Percentiles rank a stretch among this genome's conserved stretches.
Evolutionary conservation across 352 stramenopile genomes (phyloP).

Genomic region (Globisporangium paddicum): DNA sequence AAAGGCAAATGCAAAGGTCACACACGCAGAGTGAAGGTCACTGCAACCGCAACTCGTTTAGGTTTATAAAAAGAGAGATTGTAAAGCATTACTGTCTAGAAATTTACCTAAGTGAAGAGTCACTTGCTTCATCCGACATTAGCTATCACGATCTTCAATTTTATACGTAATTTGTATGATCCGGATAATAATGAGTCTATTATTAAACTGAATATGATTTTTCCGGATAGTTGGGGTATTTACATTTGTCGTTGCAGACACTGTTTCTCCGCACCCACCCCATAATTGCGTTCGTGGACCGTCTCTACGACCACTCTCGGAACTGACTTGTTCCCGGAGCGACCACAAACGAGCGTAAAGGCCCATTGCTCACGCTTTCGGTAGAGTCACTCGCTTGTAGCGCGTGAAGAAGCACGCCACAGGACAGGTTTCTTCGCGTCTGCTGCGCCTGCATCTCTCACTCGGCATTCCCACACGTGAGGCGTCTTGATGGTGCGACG

Average conservation of each 20-base stretch:
- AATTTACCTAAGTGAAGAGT: not conserved
- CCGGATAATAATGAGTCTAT: too few species aligned
- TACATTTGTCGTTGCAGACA: too few species aligned
- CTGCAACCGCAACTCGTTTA: not conserved
- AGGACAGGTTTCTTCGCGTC: not conserved
- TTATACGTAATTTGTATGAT: too few species aligned
- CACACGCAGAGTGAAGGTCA: too few species aligned
- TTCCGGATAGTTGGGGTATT: too few species aligned
- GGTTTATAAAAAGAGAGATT: not conserved
- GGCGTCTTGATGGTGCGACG: conserved; percentile 10
- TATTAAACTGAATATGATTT: too few species aligned
- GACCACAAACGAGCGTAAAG: not conserved
- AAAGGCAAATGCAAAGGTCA: too few species aligned
- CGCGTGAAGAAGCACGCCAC: not conserved
- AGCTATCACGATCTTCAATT: too few species aligned
- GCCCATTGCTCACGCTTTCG: not conserved
- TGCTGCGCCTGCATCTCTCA: not conserved
- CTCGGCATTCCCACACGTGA: not conserved
- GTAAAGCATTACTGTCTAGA: not conserved
- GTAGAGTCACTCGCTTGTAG: not conserved
- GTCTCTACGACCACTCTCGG: not conserved
- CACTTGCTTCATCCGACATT: too few species aligned
- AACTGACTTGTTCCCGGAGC: not conserved
- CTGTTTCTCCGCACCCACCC: too few species aligned
- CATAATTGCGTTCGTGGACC: not conserved